Base-by-base conservation (phyloP, 2,329 filamentous ascomycete species). In the Colletotrichum euphorbiae region DNA sequence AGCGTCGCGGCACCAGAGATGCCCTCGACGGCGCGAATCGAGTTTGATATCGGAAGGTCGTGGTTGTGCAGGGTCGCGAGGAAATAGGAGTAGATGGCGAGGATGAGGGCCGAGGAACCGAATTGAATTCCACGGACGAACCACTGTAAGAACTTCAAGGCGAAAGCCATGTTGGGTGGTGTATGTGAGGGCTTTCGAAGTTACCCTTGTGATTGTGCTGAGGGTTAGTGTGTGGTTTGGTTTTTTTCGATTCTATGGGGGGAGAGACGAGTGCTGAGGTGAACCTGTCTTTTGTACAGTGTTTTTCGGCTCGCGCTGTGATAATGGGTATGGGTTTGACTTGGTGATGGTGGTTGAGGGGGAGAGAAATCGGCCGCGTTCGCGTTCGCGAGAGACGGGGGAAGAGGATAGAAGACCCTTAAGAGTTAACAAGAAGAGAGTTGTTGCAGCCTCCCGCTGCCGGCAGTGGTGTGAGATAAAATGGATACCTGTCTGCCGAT, bases 61-160 rank as follows among this genome's bases (percentile, higher is more conserved):
- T 93, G 88, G 74, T 90, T 87, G 70, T 86, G 78, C 13, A 94
- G 87, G 8, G 91, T 86, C 8, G 91, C 89, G 56, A 98, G 88
- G 84, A 94, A 97, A 84, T 97, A 97, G 56, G 90, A 90, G 84
- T 91, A 94, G 75, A 96, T 87, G 72, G 87, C 91, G 70, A 98
- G 87, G 69, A 95, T 87, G 72, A 97, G 85, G 67, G 85, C 89
- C 8, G 91, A 85, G 77, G 89, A 92, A 76, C 87, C 84, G 79
- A 97, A 91, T 74, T 93, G 88, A 64, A 97, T 80, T 71, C 86
- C 80, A 72, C 95, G 92, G 74, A 97, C 82, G 77, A 90, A 84
- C 77, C 91, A 91, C 75, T 93, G 91, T 52, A 87, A 67, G 68
- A 86, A 80, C 74, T 93, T 93, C 73, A 97, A 87, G 73, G 88